Conservation (phyloP, 768 basidiomycete species). For the Phaeolepiota aurea region DNA sequence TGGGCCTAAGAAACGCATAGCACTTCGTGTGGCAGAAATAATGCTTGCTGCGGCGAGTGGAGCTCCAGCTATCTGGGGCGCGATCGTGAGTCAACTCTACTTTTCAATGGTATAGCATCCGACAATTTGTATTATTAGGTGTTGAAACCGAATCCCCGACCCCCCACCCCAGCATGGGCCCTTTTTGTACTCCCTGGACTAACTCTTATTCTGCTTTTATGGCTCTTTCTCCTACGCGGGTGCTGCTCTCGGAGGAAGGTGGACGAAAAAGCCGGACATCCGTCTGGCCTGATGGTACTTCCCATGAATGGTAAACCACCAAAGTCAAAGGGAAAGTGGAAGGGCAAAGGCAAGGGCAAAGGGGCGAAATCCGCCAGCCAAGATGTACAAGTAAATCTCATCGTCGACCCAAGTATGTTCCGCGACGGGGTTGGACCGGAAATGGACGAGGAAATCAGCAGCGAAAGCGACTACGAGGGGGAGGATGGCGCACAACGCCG, state of each 20-base stretch:
- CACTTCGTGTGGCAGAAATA: slow-evolving; percentile 38
- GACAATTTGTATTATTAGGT: slow-evolving; percentile 24
- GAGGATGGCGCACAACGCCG: slow-evolving; percentile 23
- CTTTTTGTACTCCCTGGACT: slow-evolving; percentile 51
- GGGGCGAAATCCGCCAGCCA: slow-evolving; percentile 31
- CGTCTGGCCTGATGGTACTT: slow-evolving; percentile 51
- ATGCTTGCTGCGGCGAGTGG: slow-evolving; percentile 42
- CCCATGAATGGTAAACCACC: slow-evolving; percentile 37
- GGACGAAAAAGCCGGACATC: slow-evolving; percentile 13
- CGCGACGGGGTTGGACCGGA: slow-evolving; percentile 12
- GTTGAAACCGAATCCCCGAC: slow-evolving; percentile 54
- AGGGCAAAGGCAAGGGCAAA: slow-evolving; percentile 25
- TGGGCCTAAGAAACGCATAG: slow-evolving; percentile 52
- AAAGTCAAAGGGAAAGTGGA: slow-evolving; percentile 22
- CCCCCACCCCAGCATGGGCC: slow-evolving; percentile 42
- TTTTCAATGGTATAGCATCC: background rate
- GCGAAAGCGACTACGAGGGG: slow-evolving; percentile 29
- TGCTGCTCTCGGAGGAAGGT: slow-evolving; percentile 30
- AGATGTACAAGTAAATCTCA: slow-evolving; percentile 65
- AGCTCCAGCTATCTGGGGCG: slow-evolving; percentile 54
- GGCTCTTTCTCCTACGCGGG: slow-evolving; percentile 50
- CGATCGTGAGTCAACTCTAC: slow-evolving; percentile 34
- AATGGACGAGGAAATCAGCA: slow-evolving; percentile 9
- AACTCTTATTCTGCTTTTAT: slow-evolving; percentile 41
- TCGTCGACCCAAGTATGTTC: slow-evolving; percentile 61